Conservation (phyloP, 1,284 basidiomycete genomes). For the Irpex lacteus region DNA sequence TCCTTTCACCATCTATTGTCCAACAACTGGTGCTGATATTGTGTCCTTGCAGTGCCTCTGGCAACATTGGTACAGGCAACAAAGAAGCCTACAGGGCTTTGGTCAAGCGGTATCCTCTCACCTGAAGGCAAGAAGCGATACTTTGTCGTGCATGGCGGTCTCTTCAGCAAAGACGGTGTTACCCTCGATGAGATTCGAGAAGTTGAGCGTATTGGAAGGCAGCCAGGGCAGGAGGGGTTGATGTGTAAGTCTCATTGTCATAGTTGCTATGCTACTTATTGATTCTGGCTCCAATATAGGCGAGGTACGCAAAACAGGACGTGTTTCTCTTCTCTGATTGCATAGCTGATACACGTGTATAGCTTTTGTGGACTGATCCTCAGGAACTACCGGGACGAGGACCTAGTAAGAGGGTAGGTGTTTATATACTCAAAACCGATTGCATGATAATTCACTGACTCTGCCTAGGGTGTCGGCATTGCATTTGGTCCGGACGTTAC, state of each 20-base stretch:
- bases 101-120: constrained; percentile 66
- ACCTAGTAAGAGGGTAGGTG: constrained; percentile 86
- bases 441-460: not conserved
- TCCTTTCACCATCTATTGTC: not conserved
- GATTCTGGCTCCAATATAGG: constrained; percentile 32
- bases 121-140: constrained; percentile 84
- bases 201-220: constrained; percentile 83
- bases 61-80: constrained; percentile 83
- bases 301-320: constrained; percentile 41
- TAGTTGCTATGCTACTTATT: not conserved
- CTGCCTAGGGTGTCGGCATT: constrained; percentile 82
- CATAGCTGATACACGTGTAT: constrained; percentile 1
- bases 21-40: no score
- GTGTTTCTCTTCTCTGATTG: not conserved
- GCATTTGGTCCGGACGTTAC: constrained; percentile 96
- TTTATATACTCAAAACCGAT: not conserved
- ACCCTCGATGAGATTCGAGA: constrained; percentile 90
- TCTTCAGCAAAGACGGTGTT: constrained; percentile 94
- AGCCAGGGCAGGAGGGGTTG: constrained; percentile 93
- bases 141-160: constrained; percentile 95
- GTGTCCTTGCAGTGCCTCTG: constrained; percentile 67
- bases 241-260: constrained; percentile 68
- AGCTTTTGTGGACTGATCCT: constrained; percentile 93
- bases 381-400: constrained; percentile 90
- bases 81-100: constrained; percentile 49